Evolutionary conservation across 805 yeast species (phyloP).

Genomic region (Wickerhamiella dianesei): DNA sequence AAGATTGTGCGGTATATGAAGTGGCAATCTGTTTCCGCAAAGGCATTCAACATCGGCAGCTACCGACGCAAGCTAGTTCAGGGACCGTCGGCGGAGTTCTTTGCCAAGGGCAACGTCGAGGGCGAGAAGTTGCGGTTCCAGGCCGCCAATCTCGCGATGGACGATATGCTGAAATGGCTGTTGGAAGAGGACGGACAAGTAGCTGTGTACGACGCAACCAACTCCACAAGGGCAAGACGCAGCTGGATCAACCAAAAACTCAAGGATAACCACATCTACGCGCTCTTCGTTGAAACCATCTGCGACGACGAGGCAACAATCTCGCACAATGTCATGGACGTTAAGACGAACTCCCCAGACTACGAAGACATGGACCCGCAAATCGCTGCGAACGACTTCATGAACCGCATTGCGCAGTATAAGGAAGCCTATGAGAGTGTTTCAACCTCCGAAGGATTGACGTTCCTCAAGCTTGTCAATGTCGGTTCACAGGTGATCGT

Average conservation of each 20-base stretch:
- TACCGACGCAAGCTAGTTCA: constrained; percentile 53
- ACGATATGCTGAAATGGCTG: constrained; percentile 81
- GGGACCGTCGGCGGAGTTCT: constrained; percentile 64
- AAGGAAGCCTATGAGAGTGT: constrained; percentile 67
- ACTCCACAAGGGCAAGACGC: constrained; percentile 66
- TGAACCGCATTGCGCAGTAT: constrained; percentile 59
- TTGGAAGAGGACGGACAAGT: constrained; percentile 68
- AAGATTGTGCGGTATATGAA: constrained; percentile 83
- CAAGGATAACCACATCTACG: constrained; percentile 45
- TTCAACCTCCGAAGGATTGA: constrained; percentile 35
- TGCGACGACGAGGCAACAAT: constrained; percentile 74
- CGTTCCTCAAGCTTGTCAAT: constrained; percentile 79
- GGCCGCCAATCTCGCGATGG: constrained; percentile 59
- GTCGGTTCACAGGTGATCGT: constrained; percentile 79
- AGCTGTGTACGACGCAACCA: constrained; percentile 89
- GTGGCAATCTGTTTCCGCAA: constrained; percentile 81
- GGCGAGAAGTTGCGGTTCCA: constrained; percentile 50
- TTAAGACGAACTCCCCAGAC: constrained; percentile 77
- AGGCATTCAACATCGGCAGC: constrained; percentile 78
- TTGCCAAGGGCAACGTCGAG: constrained; percentile 50
- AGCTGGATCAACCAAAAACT: constrained; percentile 37
- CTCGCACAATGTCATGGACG: constrained; percentile 68
- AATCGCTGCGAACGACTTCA: constrained; percentile 57
- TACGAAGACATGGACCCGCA: constrained; percentile 57
- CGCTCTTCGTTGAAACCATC: constrained; percentile 85